A percentile compares a stretch with the other conserved stretches of the same genome.
Evolutionary conservation across 2,329 filamentous ascomycete species (phyloP).

Genomic region (Myrmaecium sp.): DNA sequence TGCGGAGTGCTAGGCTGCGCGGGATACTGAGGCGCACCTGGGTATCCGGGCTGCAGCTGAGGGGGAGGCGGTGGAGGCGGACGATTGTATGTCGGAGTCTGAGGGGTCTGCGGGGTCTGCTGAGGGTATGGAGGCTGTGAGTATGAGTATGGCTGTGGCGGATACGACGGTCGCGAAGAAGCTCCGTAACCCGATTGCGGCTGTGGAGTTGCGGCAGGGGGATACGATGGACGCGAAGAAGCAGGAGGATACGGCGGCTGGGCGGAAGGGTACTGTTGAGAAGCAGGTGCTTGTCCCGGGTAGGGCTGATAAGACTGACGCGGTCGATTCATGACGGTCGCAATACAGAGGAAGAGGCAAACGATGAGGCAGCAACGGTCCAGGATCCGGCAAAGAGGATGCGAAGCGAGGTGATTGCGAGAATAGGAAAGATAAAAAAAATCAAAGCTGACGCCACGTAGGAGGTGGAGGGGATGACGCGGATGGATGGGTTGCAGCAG

Average conservation of each 20-base stretch:
- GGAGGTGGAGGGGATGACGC: slow-evolving; percentile 1
- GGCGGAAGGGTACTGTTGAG: slow-evolving; percentile 1
- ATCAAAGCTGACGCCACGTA: too few relatives aligned
- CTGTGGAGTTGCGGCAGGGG: slow-evolving; percentile 3
- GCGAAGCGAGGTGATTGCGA: slow-evolving; percentile 3
- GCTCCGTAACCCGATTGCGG: slow-evolving; percentile 5
- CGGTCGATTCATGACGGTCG: too few relatives aligned
- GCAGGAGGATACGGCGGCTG: background rate
- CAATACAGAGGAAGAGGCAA: slow-evolving; percentile 1
- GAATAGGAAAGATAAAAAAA: too few relatives aligned
- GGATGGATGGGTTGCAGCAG: slow-evolving; percentile 3
- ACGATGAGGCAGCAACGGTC: background rate
- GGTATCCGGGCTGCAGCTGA: slow-evolving; percentile 8
- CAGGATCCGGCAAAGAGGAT: background rate
- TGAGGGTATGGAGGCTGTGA: slow-evolving; percentile 20
- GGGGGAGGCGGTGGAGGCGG: slow-evolving; percentile 16
- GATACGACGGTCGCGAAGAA: slow-evolving; percentile 15
- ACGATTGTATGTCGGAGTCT: slow-evolving; percentile 18
- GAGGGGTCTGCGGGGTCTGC: slow-evolving; percentile 14
- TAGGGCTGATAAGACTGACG: too few relatives aligned
- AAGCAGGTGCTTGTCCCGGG: slow-evolving; percentile 1
- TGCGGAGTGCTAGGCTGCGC: slow-evolving; percentile 2
- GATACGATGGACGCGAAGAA: slow-evolving; percentile 1
- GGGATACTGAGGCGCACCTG: slow-evolving; percentile 3
- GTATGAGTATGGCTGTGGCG: slow-evolving; percentile 15